phyloP scores from a whole-genome alignment of 768 basidiomycete genomes.

The Suillus plorans region DNA sequence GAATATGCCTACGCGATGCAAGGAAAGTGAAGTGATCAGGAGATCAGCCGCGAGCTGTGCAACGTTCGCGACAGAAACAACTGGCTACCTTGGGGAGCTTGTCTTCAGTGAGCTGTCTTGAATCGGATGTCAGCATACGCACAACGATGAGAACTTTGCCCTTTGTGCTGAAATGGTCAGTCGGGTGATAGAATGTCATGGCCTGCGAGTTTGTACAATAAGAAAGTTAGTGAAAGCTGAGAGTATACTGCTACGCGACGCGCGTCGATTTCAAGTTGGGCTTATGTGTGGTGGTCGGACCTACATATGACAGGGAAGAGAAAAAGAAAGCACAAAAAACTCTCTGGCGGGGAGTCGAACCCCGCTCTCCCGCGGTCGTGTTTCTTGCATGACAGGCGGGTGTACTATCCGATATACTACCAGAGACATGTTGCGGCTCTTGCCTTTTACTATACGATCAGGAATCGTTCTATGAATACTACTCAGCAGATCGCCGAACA shows the following conservation, averaged over 20 bases:
- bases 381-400: conserved; percentile 32
- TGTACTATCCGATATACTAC: conserved; percentile 41
- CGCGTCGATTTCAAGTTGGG: background rate
- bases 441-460: background rate
- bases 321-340: conserved; percentile 48
- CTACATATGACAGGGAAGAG: conserved; percentile 39
- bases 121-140: conserved; percentile 8
- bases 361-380: conserved; percentile 26
- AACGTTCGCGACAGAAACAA: conserved; percentile 81
- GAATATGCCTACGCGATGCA: conserved; percentile 61
- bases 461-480: background rate
- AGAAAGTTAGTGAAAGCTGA: background rate
- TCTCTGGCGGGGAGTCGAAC: conserved; percentile 36
- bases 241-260: background rate
- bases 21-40: conserved; percentile 62
- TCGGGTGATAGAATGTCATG: conserved; percentile 34
- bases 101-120: conserved; percentile 4
- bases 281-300: background rate
- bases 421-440: conserved; percentile 10
- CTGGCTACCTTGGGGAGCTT: conserved; percentile 42
- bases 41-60: conserved; percentile 78
- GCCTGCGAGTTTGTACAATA: background rate
- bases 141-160: conserved; percentile 32
- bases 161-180: conserved; percentile 22
- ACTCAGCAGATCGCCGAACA: background rate